Base-by-base conservation (phyloP, 2,329 filamentous ascomycete genomes). In the Fusarium sp. region DNA sequence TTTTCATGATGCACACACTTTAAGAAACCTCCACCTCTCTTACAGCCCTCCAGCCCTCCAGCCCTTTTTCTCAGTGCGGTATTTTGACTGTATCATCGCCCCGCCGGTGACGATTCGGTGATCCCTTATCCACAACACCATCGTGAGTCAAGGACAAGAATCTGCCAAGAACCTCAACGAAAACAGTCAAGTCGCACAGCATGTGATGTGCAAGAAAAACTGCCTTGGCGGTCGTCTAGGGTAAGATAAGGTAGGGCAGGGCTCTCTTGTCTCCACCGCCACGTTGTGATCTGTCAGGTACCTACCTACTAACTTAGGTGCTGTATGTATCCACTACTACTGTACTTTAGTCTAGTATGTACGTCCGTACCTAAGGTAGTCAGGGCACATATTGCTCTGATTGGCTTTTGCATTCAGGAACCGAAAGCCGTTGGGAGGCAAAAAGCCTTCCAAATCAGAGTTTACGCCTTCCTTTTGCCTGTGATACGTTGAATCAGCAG, bases 211-310 rank as follows among this genome's bases (percentile, higher is more conserved):
- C 27, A 35, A 17, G 40, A 35, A 57, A 49, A 47, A 31, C 14
- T 14, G 10, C 31, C 20, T 35, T 63, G n/a, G n/a, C 42, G 39
- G 23, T 46, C 53, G 35, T 52, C 25, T 43, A 64, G 61, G 61
- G 59, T 61, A 68, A 46, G 62, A 43, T 43, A 64, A 59, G 61
- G 59, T 61, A 68, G 49, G 62, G 46, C 46, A 63, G 58, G 41
- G 49, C 29, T 50, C 13, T 50, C 10, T 40, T 39, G 37, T 41
- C 48, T 65, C 53, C 63, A 64, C 60, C 33, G 61, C 69, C 69
- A 71, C 69, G 69, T 68, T 66, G 50, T 55, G 61, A 60, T 60
- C 48, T 70, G 69, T 55, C 69, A 71, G 69, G 63, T 35, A 66
- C n/a, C n/a, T n/a, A n/a, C n/a, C n/a, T n/a, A n/a, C n/a, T n/a